Base-by-base conservation (phyloP, 2,329 filamentous ascomycete species). In the Orbilia javanica region DNA sequence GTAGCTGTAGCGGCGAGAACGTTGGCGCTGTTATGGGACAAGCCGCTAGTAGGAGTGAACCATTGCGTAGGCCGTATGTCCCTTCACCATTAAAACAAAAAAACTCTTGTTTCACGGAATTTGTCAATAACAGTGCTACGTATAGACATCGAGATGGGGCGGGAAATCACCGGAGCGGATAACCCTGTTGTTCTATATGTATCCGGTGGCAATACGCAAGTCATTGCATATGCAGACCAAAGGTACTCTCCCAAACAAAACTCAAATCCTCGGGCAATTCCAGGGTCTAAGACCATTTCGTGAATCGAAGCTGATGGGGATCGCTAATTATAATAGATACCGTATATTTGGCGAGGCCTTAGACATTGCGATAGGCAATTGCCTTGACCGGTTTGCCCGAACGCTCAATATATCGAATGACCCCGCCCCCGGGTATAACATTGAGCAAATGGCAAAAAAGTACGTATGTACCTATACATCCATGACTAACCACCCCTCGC, bases 111-210 rank as follows among this genome's bases (percentile, higher is more conserved):
- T 31, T 18, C 50, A 36, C 18, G 31, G 13, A n/a, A 57, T 36
- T 20, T 10, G 4, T 65, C 8, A 27, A 15, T 70, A 34, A 39
- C 25, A 29, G 44, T 55, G 29, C 44, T 55, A 39, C 44, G 29
- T 11, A 29, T 31, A 87, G 87, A 99, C 85, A 98, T 99, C 82
- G 96, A 99, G 86, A 99, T 99, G 96, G 96, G 96, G 34, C 89
- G 96, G 63, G 89, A 92, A 76, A 97, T 99, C 83, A 98, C 96
- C 3, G 92, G 93, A 75, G 94, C 96, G 15, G 86, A 89, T 25
- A 95, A 99, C 85, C 96, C 96, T 0, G 94, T 98, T 39, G 96
- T 99, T 57, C 87, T 99, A 44, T 99, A 99, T 85, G 96, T 98
- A 46, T 93, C 90, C 22, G 96, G 96, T 79, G 96, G 96, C 74